Percentiles rank a stretch among this genome's conserved stretches.
These are phyloP conservation scores for Clohesyomyces aquaticus DNA, from an alignment of 495 filamentous ascomycete species.

Conservation along the genomic window DNA sequence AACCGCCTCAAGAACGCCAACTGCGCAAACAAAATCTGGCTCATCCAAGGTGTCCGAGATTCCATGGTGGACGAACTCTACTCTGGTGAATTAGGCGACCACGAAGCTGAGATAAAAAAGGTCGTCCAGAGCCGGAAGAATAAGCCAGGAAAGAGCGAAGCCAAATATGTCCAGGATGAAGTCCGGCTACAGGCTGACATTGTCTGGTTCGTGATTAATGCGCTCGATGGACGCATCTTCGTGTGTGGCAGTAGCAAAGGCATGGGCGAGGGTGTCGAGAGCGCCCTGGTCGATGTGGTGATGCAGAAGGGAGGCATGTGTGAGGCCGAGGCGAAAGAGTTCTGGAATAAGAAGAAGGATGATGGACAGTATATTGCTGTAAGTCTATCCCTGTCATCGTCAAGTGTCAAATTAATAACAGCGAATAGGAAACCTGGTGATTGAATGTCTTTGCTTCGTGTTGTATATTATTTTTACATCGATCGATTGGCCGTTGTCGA, in stretches of 20 bases:
- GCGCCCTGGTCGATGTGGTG: constrained; percentile 49
- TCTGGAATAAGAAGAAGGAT: constrained; percentile 49
- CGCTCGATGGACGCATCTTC: constrained; percentile 89
- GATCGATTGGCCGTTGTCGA: no score
- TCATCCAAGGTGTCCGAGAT: constrained; percentile 94
- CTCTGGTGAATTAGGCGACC: constrained; percentile 91
- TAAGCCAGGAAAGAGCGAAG: constrained; percentile 32
- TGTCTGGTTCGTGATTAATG: constrained; percentile 95
- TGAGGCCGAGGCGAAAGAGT: constrained; percentile 57
- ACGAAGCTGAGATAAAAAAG: constrained; percentile 88
- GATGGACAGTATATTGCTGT: constrained; percentile 51
- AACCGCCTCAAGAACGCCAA: constrained; percentile 92
- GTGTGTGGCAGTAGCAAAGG: constrained; percentile 93
- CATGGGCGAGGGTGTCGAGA: constrained; percentile 95
- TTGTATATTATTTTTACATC: neutral
- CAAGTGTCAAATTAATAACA: no score
- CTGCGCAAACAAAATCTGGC: constrained; percentile 99
- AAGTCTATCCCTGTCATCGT: no score
- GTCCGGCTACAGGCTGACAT: constrained; percentile 80
- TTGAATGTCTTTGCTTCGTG: neutral
- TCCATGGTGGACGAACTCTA: constrained; percentile 92
- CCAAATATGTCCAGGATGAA: constrained; percentile 52
- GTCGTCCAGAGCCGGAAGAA: constrained; percentile 81
- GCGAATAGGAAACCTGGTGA: neutral
- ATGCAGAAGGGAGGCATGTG: constrained; percentile 62